A percentile compares a stretch with the other conserved stretches of the same genome.
Evolutionary conservation across 148 eudicot species (phyloP).

Genomic region (Nepenthes mirabilis): DNA sequence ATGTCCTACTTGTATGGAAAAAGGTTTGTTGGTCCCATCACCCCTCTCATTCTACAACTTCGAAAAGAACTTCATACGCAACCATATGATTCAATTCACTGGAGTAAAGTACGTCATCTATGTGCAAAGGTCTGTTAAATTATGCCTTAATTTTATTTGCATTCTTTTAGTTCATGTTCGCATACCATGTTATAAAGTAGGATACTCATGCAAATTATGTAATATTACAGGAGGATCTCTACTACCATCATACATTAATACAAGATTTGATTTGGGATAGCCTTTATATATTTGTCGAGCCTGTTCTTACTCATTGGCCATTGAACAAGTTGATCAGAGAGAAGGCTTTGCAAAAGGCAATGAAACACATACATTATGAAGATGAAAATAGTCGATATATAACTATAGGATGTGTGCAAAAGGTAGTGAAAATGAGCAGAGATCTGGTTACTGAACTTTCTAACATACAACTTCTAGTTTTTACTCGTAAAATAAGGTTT

Average conservation of each 20-base stretch:
- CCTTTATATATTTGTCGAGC: conserved; percentile 13
- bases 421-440: no score
- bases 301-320: conserved; percentile 25
- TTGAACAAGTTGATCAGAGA: conserved; percentile 13
- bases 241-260: conserved; percentile 17
- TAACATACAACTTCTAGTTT: no score
- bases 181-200: no score
- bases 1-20: conserved; percentile 36
- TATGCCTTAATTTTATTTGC: background rate
- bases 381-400: conserved; percentile 23
- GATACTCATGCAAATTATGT: background rate
- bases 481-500: no score
- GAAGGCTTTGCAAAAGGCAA: conserved; percentile 17
- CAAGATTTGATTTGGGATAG: conserved; percentile 27
- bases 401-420: conserved; percentile 21
- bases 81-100: conserved; percentile 18
- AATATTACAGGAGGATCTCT: conserved; percentile 14
- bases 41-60: conserved; percentile 16
- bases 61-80: conserved; percentile 24
- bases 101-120: conserved; percentile 22
- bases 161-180: no score
- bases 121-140: conserved; percentile 16
- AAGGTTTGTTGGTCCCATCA: conserved; percentile 33
- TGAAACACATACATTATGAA: conserved; percentile 25
- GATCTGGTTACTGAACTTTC: no score